Evolutionary conservation across 306 rosid genomes (phyloP), one percentile per base, ranked within the genome.

Genomic region (Bauhinia variegata): DNA sequence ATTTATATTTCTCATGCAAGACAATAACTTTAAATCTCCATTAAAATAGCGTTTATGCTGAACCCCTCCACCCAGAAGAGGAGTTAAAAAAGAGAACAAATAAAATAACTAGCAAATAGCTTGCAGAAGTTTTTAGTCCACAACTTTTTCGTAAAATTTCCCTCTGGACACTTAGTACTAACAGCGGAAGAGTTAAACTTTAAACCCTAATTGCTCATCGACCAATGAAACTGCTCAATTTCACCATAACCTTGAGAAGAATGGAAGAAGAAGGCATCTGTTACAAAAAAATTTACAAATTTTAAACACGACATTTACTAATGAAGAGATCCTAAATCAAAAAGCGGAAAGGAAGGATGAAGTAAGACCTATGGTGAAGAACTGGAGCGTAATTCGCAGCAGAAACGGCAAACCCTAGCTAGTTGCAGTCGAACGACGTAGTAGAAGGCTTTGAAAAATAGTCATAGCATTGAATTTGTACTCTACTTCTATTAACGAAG

Each of bases 1-100:
- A 31, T 64, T 68, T 73, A 66, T 48, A 57, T 34, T 65, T 71
- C 73, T 56, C 76, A 71, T 54, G 59, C 75, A 75, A 71, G 11
- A 72, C 52, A 56, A 4, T 16, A 61, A 71, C 18, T 33, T 55
- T 60, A 38, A 71, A 56, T 65, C 42, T 54, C 78, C 36, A 67
- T 30, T 11, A 37, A 55, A 32, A 31, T 36, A 30, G 23, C 4
- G 19, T 5, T 18, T 33, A 65, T 18, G 44, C 70, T 34, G 44
- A 48, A 47, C 41, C 7, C 51, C 51, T 13, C 16, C 17, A 46
- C 69, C n/a, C 19, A 17, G 30, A 14, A n/a, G 11, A 6, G 11
- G 4, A 41, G 11, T 41, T 8, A 7, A 33, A 33, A 33, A 49
- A n/a, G 41, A 6, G 9, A 1, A 36, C 41, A 5, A 36, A 36